Percentiles rank a stretch among this genome's conserved stretches.
phyloP scores from a whole-genome alignment of 805 yeast species.

The Lachancea cidri region DNA sequence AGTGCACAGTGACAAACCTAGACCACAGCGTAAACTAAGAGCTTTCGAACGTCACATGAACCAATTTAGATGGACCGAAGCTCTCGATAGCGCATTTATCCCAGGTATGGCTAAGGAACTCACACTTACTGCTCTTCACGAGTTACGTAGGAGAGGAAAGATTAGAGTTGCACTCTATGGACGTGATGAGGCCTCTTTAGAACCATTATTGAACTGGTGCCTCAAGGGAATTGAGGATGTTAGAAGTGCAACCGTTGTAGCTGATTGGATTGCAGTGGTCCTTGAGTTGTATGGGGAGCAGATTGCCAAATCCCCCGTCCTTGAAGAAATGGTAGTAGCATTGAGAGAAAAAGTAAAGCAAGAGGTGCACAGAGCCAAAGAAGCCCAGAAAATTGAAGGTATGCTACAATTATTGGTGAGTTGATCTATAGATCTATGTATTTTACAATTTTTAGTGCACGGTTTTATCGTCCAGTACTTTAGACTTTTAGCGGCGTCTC shows the following conservation, averaged over 20 bases:
- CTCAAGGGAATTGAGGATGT: conserved; percentile 73
- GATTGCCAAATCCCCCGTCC: conserved; percentile 67
- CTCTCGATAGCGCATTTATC: conserved; percentile 78
- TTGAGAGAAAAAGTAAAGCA: conserved; percentile 55
- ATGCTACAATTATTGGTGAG: conserved; percentile 82
- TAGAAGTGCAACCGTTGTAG: conserved; percentile 51
- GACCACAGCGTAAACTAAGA: conserved; percentile 59
- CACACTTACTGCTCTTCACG: conserved; percentile 78
- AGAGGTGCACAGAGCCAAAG: conserved; percentile 76
- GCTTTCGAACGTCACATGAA: conserved; percentile 80
- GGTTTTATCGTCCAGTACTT: neutral
- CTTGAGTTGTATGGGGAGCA: conserved; percentile 69
- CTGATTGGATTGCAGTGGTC: conserved; percentile 72
- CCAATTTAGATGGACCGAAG: conserved; percentile 89
- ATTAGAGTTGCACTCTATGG: conserved; percentile 73
- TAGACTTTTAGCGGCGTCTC: conserved; percentile 26
- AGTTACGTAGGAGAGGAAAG: conserved; percentile 84
- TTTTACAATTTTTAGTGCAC: conserved; percentile 3
- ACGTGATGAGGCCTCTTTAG: conserved; percentile 80
- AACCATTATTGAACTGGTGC: conserved; percentile 85
- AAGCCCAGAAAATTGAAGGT: conserved; percentile 86
- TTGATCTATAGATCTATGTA: conserved; percentile 2
- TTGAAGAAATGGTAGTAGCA: conserved; percentile 64
- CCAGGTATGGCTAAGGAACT: conserved; percentile 76
- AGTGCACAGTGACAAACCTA: conserved; percentile 53